Evolutionary conservation across 345 rosid species (phyloP), one percentile per base, ranked within the genome.

Genomic region (Brassica cretica): DNA sequence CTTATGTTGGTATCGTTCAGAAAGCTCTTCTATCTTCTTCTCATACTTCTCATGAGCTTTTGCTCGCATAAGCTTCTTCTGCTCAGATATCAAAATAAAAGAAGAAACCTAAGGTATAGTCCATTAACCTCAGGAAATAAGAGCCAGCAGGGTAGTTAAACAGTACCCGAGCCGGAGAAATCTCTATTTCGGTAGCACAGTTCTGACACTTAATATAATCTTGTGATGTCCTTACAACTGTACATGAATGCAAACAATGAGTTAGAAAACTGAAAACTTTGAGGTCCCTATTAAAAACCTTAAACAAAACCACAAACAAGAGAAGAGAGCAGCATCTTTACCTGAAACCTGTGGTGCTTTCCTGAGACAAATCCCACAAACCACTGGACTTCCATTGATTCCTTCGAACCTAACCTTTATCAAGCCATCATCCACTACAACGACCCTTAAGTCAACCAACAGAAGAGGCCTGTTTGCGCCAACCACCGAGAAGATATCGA

Each of bases 381-480:
- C 87, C 70, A 88, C 82, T 3, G 99, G 92, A 76, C 90, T 89
- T 78, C 97, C 98, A 80, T 59, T 84, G 59, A 89, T 81, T 61
- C 93, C 94, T 86, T 91, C 91, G 73, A 93, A 91, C 82, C 85
- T 89, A 37, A 93, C 62, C 10, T 79, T 76, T 33, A 93, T 69
- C 74, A 77, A 21, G 15, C 94, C 96, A 68, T 91, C 90, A 77
- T 83, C 88, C 92, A 82, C 85, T 49, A 93, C 93, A 9, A 80
- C 32, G 64, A 88, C 90, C 85, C 90, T 89, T 29, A 78, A 77
- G 78, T 89, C 91, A 84, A 86, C 92, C 68, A 95, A 82, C 77
- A 90, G 84, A 69, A 95, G 78, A 44, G 96, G 97, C 74, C 87
- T 91, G 71, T 93, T 93, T 24, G 96, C 90, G 56, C 96, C 98